Base-by-base conservation (phyloP, 352 stramenopile genomes). In the Pythium sukuiense region DNA sequence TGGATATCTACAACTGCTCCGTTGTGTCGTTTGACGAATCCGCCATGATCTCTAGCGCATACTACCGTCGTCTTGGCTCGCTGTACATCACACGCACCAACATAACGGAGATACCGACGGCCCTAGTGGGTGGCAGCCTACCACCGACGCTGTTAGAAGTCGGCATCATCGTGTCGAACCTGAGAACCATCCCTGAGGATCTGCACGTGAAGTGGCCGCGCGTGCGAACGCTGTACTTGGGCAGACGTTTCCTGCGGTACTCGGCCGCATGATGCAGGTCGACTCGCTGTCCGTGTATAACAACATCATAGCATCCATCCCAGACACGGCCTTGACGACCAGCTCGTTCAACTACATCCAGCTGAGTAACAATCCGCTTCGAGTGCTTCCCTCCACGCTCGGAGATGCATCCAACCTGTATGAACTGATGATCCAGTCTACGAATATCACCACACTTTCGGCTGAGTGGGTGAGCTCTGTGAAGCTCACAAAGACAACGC, bases 241-340 rank as follows among this genome's bases (percentile, higher is more conserved):
- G 3, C 6, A 14, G 20, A 33, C 1, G 20, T 54, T 54, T 32
- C 46, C 20, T 18, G 1, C 20, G 14, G 46, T 32, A 11, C 46
- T 54, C 5, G 46, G 46, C 24, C 20, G 46, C 46, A 24, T 24
- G 20, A 33, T 33, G 46, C n/a, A 32, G 20, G 6, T 54, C 7
- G 24, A 54, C 20, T 61, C 67, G 20, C 27, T 73, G 41, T 66
- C 67, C 5, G 33, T 73, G 6, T 60, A 57, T 16, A 45, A 41
- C 14, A 72, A 67, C 49, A 16, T n/a, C n/a, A 61, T 72, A 13
- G 6, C 3, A 0, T 11, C 11, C 1, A 67, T 71, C 35, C 53
- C 65, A n/a, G 32, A 59, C 33, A 26, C 52, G 32, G 39, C 54
- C 0, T 37, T 71, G 26, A 11, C 11, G 13, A 14, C 16, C 1